Evolutionary conservation across 2,329 filamentous ascomycete genomes (phyloP).

Genomic region (Stagonosporopsis rhizophila): DNA sequence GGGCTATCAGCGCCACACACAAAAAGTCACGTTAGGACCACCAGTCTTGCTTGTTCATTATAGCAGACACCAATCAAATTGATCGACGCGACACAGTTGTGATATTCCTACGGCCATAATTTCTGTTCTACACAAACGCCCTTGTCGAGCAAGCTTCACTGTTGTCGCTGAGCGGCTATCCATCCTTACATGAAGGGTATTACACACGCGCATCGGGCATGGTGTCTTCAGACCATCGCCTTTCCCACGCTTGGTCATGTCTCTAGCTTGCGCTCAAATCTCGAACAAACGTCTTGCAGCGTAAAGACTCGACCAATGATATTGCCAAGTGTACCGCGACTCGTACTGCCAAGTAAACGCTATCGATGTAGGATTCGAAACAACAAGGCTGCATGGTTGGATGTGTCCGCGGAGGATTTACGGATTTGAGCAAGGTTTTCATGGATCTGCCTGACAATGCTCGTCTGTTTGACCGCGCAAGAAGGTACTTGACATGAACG

Average conservation of each 20-base stretch:
- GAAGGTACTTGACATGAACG: not conserved
- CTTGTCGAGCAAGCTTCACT: no score
- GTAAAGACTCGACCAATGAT: not conserved
- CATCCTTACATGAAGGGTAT: not conserved
- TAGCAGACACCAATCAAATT: not conserved
- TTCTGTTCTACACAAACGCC: no score
- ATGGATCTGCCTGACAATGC: not conserved
- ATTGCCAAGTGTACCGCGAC: not conserved
- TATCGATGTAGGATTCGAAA: slow-evolving; percentile 1
- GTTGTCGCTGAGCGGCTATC: no score
- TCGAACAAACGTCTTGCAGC: not conserved
- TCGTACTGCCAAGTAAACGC: not conserved
- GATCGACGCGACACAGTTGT: not conserved
- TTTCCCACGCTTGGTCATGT: not conserved
- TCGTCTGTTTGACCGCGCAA: not conserved
- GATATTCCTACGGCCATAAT: no score
- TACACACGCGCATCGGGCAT: not conserved
- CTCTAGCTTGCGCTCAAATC: not conserved
- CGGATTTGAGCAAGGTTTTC: not conserved
- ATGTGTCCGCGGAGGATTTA: not conserved
- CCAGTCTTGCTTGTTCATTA: not conserved
- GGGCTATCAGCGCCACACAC: not conserved
- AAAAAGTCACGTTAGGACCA: no score
- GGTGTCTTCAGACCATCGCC: not conserved
- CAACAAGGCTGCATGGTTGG: not conserved